Evolutionary conservation across 2,329 filamentous ascomycete species (phyloP), one percentile per base, ranked within the genome.

Genomic region (Huntiella decipiens): DNA sequence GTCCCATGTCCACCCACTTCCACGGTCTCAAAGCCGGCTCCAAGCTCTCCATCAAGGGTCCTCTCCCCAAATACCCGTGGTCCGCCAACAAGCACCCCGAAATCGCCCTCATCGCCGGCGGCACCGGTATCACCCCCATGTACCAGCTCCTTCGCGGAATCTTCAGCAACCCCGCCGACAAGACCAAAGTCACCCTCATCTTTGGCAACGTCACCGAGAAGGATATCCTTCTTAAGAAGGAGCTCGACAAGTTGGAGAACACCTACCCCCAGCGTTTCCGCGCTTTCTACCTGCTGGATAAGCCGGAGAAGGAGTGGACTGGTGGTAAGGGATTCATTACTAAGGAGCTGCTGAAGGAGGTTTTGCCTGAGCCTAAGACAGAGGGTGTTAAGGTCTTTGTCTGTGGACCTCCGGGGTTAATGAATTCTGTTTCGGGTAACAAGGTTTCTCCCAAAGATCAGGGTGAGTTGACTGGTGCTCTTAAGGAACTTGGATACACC

Each of bases 61-160:
- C 91, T 2, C 76, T 98, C 35, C 83, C 85, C 56, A 98, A 98
- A 66, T 96, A 95, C 64, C 64, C 75, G 31, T 96, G 87, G 87
- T 60, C 74, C 45, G 58, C 79, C 54, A 96, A 96, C 74, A 95
- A 94, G 74, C 87, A 95, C 68, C 68, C 83, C 51, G 86, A 96
- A 68, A 76, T 92, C 56, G 79, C 75, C 35, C 70, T 88, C 53
- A 74, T 98, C 52, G 85, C 88, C n/a, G 91, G 91, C 56, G 91
- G 91, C 53, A 95, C 91, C 5, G 91, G 91, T 51, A 93, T 98
- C 62, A 91, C 91, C 8, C 91, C 91, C 54, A 95, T 96, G 88
- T 96, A 83, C 71, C 91, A 98, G 70, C 77, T 98, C 39, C 70
- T 77, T 53, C 84, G 84, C 52, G 73, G 79, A 58, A 94, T 98